These are phyloP conservation scores for Irineochytrium annulatum DNA, from an alignment of 192 early-diverging fungal species.

Conservation along the genomic window DNA sequence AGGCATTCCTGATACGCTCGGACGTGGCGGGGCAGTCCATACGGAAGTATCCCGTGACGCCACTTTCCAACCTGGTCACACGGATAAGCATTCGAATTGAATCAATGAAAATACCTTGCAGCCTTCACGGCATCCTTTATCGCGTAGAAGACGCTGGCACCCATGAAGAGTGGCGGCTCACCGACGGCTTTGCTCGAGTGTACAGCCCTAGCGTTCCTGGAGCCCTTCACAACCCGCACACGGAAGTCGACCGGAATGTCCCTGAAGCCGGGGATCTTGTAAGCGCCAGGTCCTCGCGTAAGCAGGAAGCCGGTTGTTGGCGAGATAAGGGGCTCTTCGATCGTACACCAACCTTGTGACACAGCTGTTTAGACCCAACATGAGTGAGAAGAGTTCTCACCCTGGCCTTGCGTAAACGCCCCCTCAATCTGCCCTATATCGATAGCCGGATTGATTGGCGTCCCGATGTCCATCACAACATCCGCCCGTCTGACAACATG, in stretches of 20 bases:
- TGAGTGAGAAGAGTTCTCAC: too few relatives aligned
- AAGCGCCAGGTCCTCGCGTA: constrained; percentile 78
- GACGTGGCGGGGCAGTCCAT: constrained; percentile 75
- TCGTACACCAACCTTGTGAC: constrained; percentile 81
- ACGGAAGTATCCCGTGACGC: constrained; percentile 48
- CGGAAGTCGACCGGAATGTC: constrained; percentile 81
- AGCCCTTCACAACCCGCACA: constrained; percentile 59
- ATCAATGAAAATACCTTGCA: constrained; percentile 48
- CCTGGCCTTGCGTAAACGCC: constrained; percentile 78
- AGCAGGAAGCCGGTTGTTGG: constrained; percentile 67
- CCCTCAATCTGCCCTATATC: constrained; percentile 85
- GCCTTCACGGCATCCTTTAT: constrained; percentile 72
- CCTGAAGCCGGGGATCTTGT: constrained; percentile 84
- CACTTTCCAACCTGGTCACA: constrained; percentile 12
- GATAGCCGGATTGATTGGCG: constrained; percentile 78
- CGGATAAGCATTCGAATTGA: not conserved
- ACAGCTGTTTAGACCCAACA: too few relatives aligned
- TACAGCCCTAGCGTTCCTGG: constrained; percentile 54
- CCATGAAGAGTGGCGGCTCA: constrained; percentile 84
- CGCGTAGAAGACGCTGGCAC: constrained; percentile 71
- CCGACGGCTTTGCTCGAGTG: constrained; percentile 81
- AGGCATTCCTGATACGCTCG: constrained; percentile 69
- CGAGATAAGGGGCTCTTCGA: constrained; percentile 75
- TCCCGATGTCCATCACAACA: constrained; percentile 82
- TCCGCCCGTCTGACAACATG: constrained; percentile 70